These are phyloP conservation scores for Hirsutella rhossiliensis DNA, from an alignment of 2,329 filamentous ascomycete species.

Conservation along the genomic window DNA sequence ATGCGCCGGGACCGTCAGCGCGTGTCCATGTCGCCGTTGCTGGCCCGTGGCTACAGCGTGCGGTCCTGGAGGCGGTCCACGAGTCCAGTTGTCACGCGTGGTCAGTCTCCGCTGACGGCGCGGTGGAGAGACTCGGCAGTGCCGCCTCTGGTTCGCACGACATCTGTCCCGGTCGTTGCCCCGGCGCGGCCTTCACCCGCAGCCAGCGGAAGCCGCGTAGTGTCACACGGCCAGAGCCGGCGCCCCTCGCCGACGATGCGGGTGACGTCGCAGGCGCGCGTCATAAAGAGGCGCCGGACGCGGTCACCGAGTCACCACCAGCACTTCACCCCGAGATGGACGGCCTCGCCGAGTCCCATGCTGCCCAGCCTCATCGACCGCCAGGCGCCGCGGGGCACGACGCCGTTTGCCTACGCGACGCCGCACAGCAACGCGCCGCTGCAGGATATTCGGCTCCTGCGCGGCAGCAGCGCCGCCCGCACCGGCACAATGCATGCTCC, in stretches of 20 bases:
- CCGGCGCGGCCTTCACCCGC: constrained; percentile 25
- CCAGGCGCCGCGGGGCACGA: constrained; percentile 21
- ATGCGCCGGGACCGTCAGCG: constrained; percentile 27
- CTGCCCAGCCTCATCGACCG: constrained; percentile 21
- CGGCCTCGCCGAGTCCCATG: constrained; percentile 32
- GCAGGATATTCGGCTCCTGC: constrained; percentile 23
- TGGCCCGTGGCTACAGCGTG: constrained; percentile 14
- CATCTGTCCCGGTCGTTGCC: constrained; percentile 35
- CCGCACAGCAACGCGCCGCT: constrained; percentile 53
- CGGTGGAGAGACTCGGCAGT: constrained; percentile 31
- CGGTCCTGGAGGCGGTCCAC: constrained; percentile 15
- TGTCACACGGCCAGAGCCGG: constrained; percentile 27
- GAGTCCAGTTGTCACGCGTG: constrained; percentile 21
- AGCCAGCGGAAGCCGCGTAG: constrained; percentile 29
- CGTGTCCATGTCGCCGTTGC: constrained; percentile 29
- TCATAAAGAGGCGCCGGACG: constrained; percentile 39
- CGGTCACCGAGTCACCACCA: constrained; percentile 43
- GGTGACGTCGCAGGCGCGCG: constrained; percentile 14
- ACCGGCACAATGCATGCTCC: constrained; percentile 17
- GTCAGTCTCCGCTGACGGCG: constrained; percentile 26
- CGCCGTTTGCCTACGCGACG: constrained; percentile 63
- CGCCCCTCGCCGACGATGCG: constrained; percentile 19
- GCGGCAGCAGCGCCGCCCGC: constrained; percentile 16
- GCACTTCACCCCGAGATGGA: constrained; percentile 44
- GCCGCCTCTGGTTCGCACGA: constrained; percentile 36